Conservation (phyloP, 208 protist genomes). For the Crithidia brevicula region DNA sequence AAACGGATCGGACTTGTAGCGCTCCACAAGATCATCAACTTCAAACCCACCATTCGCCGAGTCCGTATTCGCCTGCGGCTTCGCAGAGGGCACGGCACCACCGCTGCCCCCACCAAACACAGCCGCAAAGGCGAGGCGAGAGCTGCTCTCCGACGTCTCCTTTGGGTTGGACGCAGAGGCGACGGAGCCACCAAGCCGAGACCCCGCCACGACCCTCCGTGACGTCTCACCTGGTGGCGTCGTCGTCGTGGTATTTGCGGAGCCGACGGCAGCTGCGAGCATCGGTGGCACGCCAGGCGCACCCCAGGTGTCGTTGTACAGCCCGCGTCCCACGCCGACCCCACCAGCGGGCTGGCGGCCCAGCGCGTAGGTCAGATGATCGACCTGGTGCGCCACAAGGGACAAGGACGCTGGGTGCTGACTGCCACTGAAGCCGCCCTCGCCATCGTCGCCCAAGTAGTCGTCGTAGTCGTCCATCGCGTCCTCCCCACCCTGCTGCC, state of each 20-base stretch:
- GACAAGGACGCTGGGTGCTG: not conserved
- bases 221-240: not conserved
- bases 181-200: not conserved
- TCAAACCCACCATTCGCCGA: constrained; percentile 7
- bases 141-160: not conserved
- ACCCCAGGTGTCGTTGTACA: constrained; percentile 20
- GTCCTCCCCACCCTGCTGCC: constrained; percentile 5
- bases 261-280: not conserved
- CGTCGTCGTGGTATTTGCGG: not conserved
- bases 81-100: not conserved
- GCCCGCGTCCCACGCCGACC: not conserved
- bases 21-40: constrained; percentile 25
- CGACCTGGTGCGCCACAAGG: not conserved
- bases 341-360: not conserved
- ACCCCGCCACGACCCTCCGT: not conserved
- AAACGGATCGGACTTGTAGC: constrained; percentile 8
- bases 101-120: constrained; percentile 8
- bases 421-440: not conserved
- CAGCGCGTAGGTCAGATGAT: not conserved
- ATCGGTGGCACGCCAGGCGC: constrained; percentile 8
- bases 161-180: not conserved
- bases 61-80: not conserved
- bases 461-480: constrained; percentile 7
- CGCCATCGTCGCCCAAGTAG: not conserved
- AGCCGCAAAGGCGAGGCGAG: constrained; percentile 16